Percentiles rank a stretch among this genome's conserved stretches.
These are phyloP conservation scores for Monosporozyma servazzii DNA, from an alignment of 805 yeast genomes.

Conservation along the genomic window DNA sequence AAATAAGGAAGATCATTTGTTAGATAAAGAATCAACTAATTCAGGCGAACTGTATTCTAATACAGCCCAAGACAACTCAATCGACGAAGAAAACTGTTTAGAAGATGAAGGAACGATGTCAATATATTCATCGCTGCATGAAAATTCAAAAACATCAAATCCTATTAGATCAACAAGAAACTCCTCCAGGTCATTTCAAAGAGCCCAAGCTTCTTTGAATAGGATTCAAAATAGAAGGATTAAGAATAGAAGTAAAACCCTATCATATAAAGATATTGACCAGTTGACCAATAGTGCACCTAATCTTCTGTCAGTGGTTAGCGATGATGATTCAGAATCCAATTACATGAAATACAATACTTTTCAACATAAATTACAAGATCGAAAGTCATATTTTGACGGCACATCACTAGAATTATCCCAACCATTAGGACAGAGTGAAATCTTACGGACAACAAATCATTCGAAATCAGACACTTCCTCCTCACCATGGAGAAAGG, in stretches of 20 bases:
- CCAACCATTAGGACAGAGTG: background rate
- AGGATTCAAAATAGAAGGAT: constrained; percentile 53
- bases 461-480: background rate
- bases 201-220: constrained; percentile 57
- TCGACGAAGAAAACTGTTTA: constrained; percentile 11
- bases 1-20: background rate
- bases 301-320: constrained; percentile 21
- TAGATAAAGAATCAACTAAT: background rate
- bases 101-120: constrained; percentile 69
- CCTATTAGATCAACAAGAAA: constrained; percentile 31
- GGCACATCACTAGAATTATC: background rate
- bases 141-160: constrained; percentile 27
- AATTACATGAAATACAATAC: background rate
- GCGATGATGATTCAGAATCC: constrained; percentile 11
- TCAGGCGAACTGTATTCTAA: background rate
- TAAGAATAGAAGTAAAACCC: constrained; percentile 33
- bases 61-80: background rate
- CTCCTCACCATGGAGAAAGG: constrained; percentile 13
- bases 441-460: background rate
- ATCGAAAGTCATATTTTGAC: background rate
- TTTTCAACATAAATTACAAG: background rate
- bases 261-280: constrained; percentile 19
- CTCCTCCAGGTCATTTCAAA: constrained; percentile 42
- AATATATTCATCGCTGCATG: constrained; percentile 46
- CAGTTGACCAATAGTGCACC: constrained; percentile 28